Evolutionary conservation across 805 yeast genomes (phyloP), one percentile per base, ranked within the genome.

Genomic region (Suhomyces vadensis): DNA sequence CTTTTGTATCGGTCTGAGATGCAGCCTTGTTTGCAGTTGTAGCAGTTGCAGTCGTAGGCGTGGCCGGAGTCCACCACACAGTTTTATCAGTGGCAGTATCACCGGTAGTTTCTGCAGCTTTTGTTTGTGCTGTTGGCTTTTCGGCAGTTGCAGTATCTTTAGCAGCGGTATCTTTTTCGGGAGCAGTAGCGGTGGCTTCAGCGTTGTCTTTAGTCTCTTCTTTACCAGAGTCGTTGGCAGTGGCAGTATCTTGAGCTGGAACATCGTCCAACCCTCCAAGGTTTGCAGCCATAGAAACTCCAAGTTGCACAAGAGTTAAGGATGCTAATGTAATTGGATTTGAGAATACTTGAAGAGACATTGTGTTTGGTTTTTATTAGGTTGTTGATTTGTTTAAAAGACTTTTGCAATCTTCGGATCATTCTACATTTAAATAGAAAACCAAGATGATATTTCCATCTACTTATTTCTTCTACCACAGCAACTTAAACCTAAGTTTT

Each of bases 301-400:
- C 43, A 41, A 35, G 21, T 27, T 31, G 52, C 41, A 23, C 25
- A 14, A 33, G 20, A 21, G 41, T 31, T 20, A 24, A 41, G 10
- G 42, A 39, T 9, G 39, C 35, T 16, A 41, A 25, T 11, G 48
- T 21, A n/a, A 47, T 16, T 21, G 48, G 39, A 24, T 26, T 35
- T 4, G 26, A 16, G 22, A 24, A 31, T 8, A 41, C 17, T 46
- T 46, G 55, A 35, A 51, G 49, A 9, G 58, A 52, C 58, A 54
- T 53, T n/a, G 14, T 42, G n/a, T 33, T n/a, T n/a, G n/a, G n/a
- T n/a, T n/a, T n/a, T n/a, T n/a, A n/a, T n/a, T n/a, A n/a, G 31
- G 7, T 29, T 29, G 10, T 14, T 29, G 11, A 7, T n/a, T 4
- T 1, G 20, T 8, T 16, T 27, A 17, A n/a, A 13, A 27, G 11